Conservation (phyloP, 306 rosid genomes). For the Alnus rubra region DNA sequence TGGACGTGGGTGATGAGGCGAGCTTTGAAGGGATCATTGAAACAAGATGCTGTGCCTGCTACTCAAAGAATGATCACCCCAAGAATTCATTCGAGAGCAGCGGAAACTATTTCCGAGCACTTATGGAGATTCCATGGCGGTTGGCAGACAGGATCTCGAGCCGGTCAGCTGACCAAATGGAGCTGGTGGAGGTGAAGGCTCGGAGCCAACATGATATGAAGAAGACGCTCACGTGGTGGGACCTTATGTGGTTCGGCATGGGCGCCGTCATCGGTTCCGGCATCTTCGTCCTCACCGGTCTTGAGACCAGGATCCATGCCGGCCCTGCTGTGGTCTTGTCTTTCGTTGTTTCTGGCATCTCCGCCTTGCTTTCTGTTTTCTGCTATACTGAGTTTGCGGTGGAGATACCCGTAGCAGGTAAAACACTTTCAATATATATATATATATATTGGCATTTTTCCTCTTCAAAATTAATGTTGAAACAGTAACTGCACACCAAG, state of each 20-base stretch:
- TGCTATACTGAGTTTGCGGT: conserved; percentile 64
- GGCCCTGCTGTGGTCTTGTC: conserved; percentile 88
- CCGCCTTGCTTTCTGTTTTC: conserved; percentile 89
- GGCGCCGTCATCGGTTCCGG: conserved; percentile 89
- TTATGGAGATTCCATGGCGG: conserved; percentile 51
- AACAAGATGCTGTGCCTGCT: no score
- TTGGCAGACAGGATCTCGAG: conserved; percentile 48
- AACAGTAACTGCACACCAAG: no score
- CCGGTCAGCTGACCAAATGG: conserved; percentile 56
- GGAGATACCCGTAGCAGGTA: background rate
- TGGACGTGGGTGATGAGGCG: background rate
- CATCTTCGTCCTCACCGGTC: conserved; percentile 80
- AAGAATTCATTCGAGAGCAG: conserved; percentile 77
- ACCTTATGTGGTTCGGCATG: conserved; percentile 81
- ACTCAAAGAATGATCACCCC: conserved; percentile 21
- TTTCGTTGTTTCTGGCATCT: conserved; percentile 67
- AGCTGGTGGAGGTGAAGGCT: conserved; percentile 66
- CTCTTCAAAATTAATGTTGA: no score
- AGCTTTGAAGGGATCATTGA: no score
- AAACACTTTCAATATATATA: background rate
- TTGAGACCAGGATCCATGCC: conserved; percentile 38
- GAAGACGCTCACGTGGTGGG: conserved; percentile 92
- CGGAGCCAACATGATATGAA: conserved; percentile 75
- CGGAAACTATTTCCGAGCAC: conserved; percentile 50
- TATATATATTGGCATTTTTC: no score